Evolutionary conservation across 169 alveolate species (phyloP), one percentile per base, ranked within the genome.

Genomic region (Neospora caninum): DNA sequence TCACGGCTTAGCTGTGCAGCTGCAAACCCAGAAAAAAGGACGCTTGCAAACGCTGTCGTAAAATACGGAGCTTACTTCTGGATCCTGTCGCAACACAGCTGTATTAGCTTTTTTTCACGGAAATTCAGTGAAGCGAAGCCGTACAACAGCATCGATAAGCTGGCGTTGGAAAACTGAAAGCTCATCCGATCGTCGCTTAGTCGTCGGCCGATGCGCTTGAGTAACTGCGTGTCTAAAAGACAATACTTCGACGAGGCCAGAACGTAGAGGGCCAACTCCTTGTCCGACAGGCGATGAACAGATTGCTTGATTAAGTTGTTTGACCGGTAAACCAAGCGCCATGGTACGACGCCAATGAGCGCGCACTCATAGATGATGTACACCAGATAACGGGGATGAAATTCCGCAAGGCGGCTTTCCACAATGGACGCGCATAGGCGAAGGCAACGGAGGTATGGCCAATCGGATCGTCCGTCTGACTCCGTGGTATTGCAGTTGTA

Each of bases 371-470:
- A 82, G 69, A 82, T 27, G 36, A 82, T 82, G 39, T 82, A 82
- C 38, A 42, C 54, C 10, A 82, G 89, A 29, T 13, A 82, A 16
- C 67, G 89, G 38, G 89, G 89, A 13, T 22, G 67, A 41, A 82
- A 29, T 36, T 82, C 89, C 31, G 34, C 18, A 10, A 82, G 64
- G 43, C 67, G 89, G 34, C 41, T 22, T 42, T 82, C 89, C 64
- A 49, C 89, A 18, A 29, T 29, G 43, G 67, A 82, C 36, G 89
- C 89, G 64, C 89, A 82, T 18, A 82, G 67, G 53, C 89, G 89
- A 4, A 82, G 67, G 53, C 54, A 38, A 16, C 89, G 89, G 31
- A 82, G 89, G 64, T 82, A 82, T 6, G 89, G 89, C 89, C 89
- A 82, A 18, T 38, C 89, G 31, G 89, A 82, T 10, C 54, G 67